Conservation (phyloP, 495 filamentous ascomycete species). For the Evansstolkia leycettana region DNA sequence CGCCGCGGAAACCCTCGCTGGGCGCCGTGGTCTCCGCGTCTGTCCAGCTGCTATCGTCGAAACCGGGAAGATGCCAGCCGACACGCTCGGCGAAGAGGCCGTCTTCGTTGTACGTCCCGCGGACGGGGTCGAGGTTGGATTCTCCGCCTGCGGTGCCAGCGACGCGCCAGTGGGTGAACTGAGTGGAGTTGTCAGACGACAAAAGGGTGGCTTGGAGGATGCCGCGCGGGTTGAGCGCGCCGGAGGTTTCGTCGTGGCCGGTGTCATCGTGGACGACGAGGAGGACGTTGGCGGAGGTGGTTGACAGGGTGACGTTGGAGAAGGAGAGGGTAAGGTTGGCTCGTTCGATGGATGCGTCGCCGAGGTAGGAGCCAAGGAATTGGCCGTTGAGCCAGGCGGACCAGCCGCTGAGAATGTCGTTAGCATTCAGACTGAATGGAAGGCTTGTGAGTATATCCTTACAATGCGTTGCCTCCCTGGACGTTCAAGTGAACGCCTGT, state of each 20-base stretch:
- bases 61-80: constrained; percentile 52
- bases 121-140: constrained; percentile 47
- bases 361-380: constrained; percentile 42
- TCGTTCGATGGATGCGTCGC: constrained; percentile 30
- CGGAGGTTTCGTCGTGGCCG: constrained; percentile 51
- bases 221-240: constrained; percentile 56
- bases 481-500: constrained; percentile 44
- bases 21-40: constrained; percentile 1
- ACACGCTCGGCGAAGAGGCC: constrained; percentile 55
- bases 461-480: constrained; percentile 50
- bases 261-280: constrained; percentile 65
- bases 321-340: constrained; percentile 21
- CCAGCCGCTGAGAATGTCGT: constrained; percentile 25
- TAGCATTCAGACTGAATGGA: neutral
- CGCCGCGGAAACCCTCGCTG: constrained; percentile 28
- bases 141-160: constrained; percentile 66
- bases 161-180: constrained; percentile 53
- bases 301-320: constrained; percentile 33
- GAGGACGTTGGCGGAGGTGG: constrained; percentile 42
- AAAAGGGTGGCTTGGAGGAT: constrained; percentile 45
- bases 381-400: constrained; percentile 43
- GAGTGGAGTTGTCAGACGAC: constrained; percentile 19
- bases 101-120: constrained; percentile 67
- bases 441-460: constrained; percentile 5
- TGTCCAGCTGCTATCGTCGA: constrained; percentile 35